Percentiles rank a stretch among this genome's conserved stretches.
Evolutionary conservation across 768 basidiomycete genomes (phyloP).

Genomic region (Lactifluus piperatus): DNA sequence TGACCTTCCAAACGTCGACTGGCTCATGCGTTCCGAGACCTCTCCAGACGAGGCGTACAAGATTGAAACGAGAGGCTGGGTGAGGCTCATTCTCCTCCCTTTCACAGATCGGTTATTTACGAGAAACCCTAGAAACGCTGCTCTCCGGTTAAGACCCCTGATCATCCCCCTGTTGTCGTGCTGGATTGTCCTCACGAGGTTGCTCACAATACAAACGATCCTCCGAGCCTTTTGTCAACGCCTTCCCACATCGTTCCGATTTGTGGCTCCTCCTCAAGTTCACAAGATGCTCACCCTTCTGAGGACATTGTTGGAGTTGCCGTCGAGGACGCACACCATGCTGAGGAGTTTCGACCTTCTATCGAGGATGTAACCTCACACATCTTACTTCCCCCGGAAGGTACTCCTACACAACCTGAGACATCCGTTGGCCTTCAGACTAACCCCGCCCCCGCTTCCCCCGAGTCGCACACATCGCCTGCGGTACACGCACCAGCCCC

Average conservation of each 20-base stretch:
- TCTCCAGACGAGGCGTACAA: constrained; percentile 10
- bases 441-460: not conserved
- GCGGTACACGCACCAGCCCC: not conserved
- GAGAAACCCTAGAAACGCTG: constrained; percentile 3
- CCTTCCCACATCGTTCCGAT: not conserved
- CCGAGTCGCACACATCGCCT: not conserved
- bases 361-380: not conserved
- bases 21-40: constrained; percentile 16
- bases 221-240: not conserved
- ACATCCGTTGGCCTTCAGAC: not conserved
- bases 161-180: not conserved
- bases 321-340: not conserved
- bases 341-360: not conserved
- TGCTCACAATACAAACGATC: not conserved
- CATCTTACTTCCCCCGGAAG: not conserved
- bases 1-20: constrained; percentile 7
- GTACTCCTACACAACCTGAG: not conserved
- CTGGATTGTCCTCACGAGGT: not conserved
- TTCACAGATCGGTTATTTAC: not conserved
- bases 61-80: constrained; percentile 17
- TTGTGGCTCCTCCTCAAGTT: not conserved
- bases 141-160: not conserved
- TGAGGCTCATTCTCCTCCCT: not conserved
- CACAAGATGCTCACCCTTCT: not conserved
- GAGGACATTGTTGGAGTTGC: not conserved